Percentiles rank a stretch among this genome's conserved stretches.
phyloP scores from a whole-genome alignment of 2,329 filamentous ascomycete species.

The Chaetomiaceae sp. region DNA sequence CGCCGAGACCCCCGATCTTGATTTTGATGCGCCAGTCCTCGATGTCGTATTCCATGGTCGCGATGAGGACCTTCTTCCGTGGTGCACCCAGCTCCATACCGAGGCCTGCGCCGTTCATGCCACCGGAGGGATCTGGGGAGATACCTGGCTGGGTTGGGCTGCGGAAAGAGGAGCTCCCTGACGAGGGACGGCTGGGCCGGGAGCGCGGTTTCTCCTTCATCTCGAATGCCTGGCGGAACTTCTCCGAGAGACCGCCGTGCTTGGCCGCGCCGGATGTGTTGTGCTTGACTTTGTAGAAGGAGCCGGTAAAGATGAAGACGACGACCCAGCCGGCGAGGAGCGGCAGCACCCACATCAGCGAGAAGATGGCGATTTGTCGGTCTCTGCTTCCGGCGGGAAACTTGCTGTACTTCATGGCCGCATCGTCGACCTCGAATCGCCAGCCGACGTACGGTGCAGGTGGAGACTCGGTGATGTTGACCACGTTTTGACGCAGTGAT shows the following conservation, averaged over 20 bases:
- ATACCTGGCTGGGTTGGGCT: too few relatives aligned
- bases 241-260: constrained; percentile 21
- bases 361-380: constrained; percentile 49
- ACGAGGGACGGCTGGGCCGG: constrained; percentile 14
- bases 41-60: constrained; percentile 69
- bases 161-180: constrained; percentile 26
- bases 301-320: constrained; percentile 54
- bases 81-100: constrained; percentile 17
- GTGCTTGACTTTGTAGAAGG: constrained; percentile 52
- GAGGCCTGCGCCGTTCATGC: constrained; percentile 6
- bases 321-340: constrained; percentile 44
- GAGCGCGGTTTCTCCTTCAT: constrained; percentile 11
- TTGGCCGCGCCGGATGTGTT: constrained; percentile 27
- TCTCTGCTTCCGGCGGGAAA: constrained; percentile 49
- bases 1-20: constrained; percentile 65
- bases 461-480: constrained; percentile 55
- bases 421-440: constrained; percentile 52
- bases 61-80: constrained; percentile 54
- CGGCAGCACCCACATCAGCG: constrained; percentile 51
- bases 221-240: constrained; percentile 15
- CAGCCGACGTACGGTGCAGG: constrained; percentile 51
- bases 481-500: constrained; percentile 47
- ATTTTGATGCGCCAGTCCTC: constrained; percentile 66
- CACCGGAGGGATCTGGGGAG: background rate
- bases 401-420: constrained; percentile 46